Conservation (phyloP, 148 eudicot genomes). For the Pharnaceum exiguum region DNA sequence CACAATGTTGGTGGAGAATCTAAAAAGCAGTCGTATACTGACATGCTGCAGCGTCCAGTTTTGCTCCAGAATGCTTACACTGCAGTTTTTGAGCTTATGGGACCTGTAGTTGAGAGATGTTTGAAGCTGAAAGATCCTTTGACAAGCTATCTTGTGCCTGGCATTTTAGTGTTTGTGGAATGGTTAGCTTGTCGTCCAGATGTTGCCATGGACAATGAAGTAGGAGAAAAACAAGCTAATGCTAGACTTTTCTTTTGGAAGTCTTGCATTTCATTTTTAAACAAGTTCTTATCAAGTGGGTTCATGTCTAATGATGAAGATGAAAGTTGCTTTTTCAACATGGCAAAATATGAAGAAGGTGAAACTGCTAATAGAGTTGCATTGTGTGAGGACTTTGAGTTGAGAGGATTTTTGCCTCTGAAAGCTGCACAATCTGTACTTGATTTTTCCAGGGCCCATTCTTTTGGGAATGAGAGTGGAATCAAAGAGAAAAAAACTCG, state of each 20-base stretch:
- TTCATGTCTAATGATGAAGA: constrained; percentile 42
- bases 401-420: constrained; percentile 89
- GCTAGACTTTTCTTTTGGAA: constrained; percentile 79
- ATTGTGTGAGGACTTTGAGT: constrained; percentile 82
- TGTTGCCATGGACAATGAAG: constrained; percentile 51
- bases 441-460: constrained; percentile 70
- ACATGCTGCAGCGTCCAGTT: constrained; percentile 74
- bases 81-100: constrained; percentile 79
- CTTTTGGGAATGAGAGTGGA: constrained; percentile 48
- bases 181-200: constrained; percentile 90
- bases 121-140: constrained; percentile 64
- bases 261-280: constrained; percentile 51
- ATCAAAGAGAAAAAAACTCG: constrained; percentile 63
- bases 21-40: constrained; percentile 90
- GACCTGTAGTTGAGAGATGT: constrained; percentile 64
- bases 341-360: constrained; percentile 74
- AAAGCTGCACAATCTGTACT: constrained; percentile 78
- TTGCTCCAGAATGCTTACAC: constrained; percentile 79
- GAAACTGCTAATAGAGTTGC: constrained; percentile 72
- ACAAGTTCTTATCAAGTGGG: constrained; percentile 60
- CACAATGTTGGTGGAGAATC: constrained; percentile 78
- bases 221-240: constrained; percentile 57
- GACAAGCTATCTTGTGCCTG: constrained; percentile 72
- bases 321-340: constrained; percentile 59
- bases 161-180: constrained; percentile 77